Evolutionary conservation across 805 yeast genomes (phyloP), one percentile per base, ranked within the genome.

Genomic region (Ogataea nitratoaversa): DNA sequence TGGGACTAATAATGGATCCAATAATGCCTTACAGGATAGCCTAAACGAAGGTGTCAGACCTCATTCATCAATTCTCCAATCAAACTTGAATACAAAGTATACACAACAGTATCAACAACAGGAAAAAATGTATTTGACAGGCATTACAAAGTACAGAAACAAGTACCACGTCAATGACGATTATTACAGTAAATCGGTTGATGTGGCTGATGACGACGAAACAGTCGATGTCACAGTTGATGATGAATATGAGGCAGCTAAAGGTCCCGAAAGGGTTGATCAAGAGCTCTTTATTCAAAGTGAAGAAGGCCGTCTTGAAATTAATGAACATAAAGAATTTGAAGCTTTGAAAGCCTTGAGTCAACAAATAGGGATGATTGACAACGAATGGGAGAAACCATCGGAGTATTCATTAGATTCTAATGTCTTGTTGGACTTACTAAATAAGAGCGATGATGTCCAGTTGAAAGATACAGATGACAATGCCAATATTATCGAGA

Each of bases 161-260:
- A 50, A 53, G 34, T 60, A 56, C 37, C 50, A 52, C 20, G 56
- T 53, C 38, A 71, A 63, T 18, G 79, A 76, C 46, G 81, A 76
- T 49, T 74, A 75, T 50, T 75, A 75, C 50, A 74, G 76, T 36
- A 74, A 72, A 48, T 76, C 77, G 3, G 72, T 74, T 14, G 56
- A 50, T 31, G 63, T 60, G 8, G 66, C 57, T 24, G 67, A 59
- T 13, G 68, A 64, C 20, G 60, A 56, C 7, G 67, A 62, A 13
- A 57, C 56, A 17, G 52, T 47, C 6, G 59, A 48, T 32, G 49
- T 42, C 0, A 47, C 50, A 6, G 52, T 43, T 5, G 62, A 56
- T 20, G 65, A 62, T 32, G 54, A 50, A 14, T 37, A 31, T 16
- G 60, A 48, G n/a, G 32, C 42, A 8, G 19, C 49, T 5, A 53